Evolutionary conservation across 768 basidiomycete genomes (phyloP), one percentile per base, ranked within the genome.

Genomic region (Leccinum imitatum): DNA sequence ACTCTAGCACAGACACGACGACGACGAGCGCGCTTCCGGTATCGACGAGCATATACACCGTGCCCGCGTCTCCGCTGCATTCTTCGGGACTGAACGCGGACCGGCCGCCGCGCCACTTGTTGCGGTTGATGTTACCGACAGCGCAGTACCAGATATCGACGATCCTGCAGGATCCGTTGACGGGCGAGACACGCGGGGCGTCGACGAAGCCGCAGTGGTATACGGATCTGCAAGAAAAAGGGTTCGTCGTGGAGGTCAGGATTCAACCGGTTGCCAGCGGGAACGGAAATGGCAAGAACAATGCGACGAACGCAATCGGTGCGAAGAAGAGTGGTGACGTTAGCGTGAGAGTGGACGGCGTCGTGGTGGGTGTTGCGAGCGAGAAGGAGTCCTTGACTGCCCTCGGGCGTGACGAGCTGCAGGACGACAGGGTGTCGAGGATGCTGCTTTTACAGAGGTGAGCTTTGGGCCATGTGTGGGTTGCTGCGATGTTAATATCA

Each of bases 11-110:
- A 15, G 35, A 37, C 3, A 33, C 35, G 10, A 13, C 55, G 15
- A 53, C 35, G n/a, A 13, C 55, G 21, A 53, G 15, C 27, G 76
- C 64, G 37, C 80, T 86, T 30, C 91, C 85, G 15, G 76, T 91
- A 62, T 71, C 72, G 27, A 83, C 83, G 59, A 79, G 80, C 5
- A 77, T 95, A 14, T 83, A 91, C 69, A 89, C 88, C 1, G 82
- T 96, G 56, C 93, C 95, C 0, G 84, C 87, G 2, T 94, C 93
- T 21, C 85, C 93, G 11, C 75, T 92, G 59, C 91, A 90, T 65
- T 90, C 92, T 21, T 87, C 90, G 39, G 82, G 79, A 27, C 78
- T 87, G 39, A 83, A 84, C 58, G 70, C 73, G 17, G 80, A 81
- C 60, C 73, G 74, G 35, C 78, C 83, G 8, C 80, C 80, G 3